phyloP scores from a whole-genome alignment of 2,329 filamentous ascomycete genomes.

The Verticillium nonalfalfae region DNA sequence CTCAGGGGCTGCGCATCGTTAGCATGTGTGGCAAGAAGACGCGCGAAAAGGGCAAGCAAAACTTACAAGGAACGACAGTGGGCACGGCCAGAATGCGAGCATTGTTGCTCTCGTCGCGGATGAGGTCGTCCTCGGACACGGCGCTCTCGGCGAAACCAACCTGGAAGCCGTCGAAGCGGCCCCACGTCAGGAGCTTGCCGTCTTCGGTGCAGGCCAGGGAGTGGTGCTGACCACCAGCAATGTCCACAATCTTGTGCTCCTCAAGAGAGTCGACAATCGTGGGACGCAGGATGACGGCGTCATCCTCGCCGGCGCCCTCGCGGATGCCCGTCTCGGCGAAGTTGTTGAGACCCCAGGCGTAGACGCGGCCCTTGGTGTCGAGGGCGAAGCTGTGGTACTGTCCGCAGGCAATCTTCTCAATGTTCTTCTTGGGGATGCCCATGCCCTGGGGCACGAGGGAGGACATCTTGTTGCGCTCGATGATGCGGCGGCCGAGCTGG shows the following conservation, averaged over 20 bases:
- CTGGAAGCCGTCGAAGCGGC: constrained; percentile 48
- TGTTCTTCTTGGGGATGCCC: constrained; percentile 53
- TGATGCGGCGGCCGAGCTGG: constrained; percentile 52
- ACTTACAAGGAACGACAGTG: constrained; percentile 49
- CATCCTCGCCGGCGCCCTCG: constrained; percentile 57
- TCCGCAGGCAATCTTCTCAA: constrained; percentile 59
- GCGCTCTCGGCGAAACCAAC: constrained; percentile 50
- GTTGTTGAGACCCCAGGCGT: constrained; percentile 81
- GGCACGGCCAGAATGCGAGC: constrained; percentile 69
- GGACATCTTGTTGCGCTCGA: constrained; percentile 55
- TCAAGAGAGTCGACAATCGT: constrained; percentile 59
- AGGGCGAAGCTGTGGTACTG: constrained; percentile 81
- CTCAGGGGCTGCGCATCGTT: constrained; percentile 32
- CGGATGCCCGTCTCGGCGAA: constrained; percentile 69
- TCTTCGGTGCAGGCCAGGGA: constrained; percentile 56
- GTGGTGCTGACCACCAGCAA: constrained; percentile 68
- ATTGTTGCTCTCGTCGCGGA: constrained; percentile 57
- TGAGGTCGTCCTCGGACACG: constrained; percentile 50
- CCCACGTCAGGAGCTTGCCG: constrained; percentile 55
- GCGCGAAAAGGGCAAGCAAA: not conserved
- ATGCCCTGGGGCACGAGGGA: constrained; percentile 59
- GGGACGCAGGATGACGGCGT: constrained; percentile 67
- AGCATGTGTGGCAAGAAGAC: not conserved
- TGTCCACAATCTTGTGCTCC: constrained; percentile 55
- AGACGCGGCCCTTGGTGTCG: constrained; percentile 63